Base-by-base conservation (phyloP, 2,329 filamentous ascomycete species). In the Fusarium subglutinans region DNA sequence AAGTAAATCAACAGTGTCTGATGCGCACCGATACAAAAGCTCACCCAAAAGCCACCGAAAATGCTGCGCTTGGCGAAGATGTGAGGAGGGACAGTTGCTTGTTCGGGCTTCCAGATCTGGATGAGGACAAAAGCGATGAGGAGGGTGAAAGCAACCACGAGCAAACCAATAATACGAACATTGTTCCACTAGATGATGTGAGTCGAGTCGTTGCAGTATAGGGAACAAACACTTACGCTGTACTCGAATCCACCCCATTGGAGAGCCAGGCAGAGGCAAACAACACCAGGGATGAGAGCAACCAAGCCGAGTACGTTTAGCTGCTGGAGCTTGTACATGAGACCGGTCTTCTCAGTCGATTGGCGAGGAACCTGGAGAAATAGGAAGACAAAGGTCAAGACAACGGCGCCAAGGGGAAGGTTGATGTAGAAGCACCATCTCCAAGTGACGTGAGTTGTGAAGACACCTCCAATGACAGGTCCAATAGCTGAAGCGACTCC, bases 281-380 rank as follows among this genome's bases (percentile, higher is more conserved):
- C 76, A 8, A 84, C 81, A 13, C 84, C 85, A 0, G 89, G 89
- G 65, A 91, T 86, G 70, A 89, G 83, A 11, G 86, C 69, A 20
- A 63, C 18, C 20, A 87, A 88, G 22, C 90, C 89, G 5, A 89
- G 76, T 1, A 86, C 28, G 20, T 69, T 67, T 5, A 69, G 47
- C 22, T 61, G 63, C 28, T 50, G 54, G 11, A 69, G 26, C 30
- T 55, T 69, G 28, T 68, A 43, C 24, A 40, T 41, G 26, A 68
- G 35, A 24, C 67, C 6, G 74, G 77, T 35, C 80, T 62, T 37
- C 9, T 44, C 47, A 24, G 66, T 73, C 30, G 64, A 63, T 26
- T 54, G 66, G 4, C 54, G 38, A 14, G 71, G 69, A 14, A 77
- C 63, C 14, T 69, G 53, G 40, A 81, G 62, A 45, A 75, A 70